Evolutionary conservation across 768 basidiomycete genomes (phyloP).

Genomic region (Calocybe gangraenosa): DNA sequence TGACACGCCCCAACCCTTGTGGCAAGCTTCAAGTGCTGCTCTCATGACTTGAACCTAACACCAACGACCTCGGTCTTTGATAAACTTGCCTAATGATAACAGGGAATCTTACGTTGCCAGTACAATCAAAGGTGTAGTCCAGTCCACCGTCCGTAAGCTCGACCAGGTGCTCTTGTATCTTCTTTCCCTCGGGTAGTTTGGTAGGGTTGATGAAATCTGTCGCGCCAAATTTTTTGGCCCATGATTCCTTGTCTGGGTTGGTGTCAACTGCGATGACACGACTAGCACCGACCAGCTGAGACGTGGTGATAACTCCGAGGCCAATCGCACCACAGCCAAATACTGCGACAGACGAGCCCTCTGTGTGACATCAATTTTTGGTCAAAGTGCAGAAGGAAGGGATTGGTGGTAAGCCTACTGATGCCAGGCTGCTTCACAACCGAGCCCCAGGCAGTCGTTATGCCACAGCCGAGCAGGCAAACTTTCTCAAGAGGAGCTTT

Average conservation of each 20-base stretch:
- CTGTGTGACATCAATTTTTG: slow-evolving; percentile 31
- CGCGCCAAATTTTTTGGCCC: slow-evolving; percentile 92
- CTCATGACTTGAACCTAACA: slow-evolving; percentile 86
- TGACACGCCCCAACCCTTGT: slow-evolving; percentile 98
- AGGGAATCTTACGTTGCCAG: slow-evolving; percentile 62
- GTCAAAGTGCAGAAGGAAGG: slow-evolving; percentile 3
- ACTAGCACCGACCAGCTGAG: slow-evolving; percentile 71
- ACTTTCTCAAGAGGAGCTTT: slow-evolving; percentile 91
- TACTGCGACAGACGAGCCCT: slow-evolving; percentile 85
- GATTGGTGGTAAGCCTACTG: slow-evolving; percentile 40
- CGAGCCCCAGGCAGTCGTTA: slow-evolving; percentile 98
- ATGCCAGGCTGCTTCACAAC: slow-evolving; percentile 88
- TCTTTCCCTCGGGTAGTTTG: slow-evolving; percentile 68
- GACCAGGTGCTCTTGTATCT: slow-evolving; percentile 85
- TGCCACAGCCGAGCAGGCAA: slow-evolving; percentile 95
- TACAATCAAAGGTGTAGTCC: slow-evolving; percentile 96
- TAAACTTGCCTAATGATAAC: background rate
- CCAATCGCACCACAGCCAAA: slow-evolving; percentile 98
- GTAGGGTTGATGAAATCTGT: slow-evolving; percentile 91
- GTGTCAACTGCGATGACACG: slow-evolving; percentile 92
- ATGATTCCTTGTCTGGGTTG: slow-evolving; percentile 79
- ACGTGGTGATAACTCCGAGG: slow-evolving; percentile 85
- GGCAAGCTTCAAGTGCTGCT: slow-evolving; percentile 94
- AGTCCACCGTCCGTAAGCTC: slow-evolving; percentile 95
- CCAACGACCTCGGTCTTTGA: background rate